Percentiles rank a stretch among this genome's conserved stretches.
Conservation (phyloP, 2,329 filamentous ascomycete genomes). For the Penicillium freii region DNA sequence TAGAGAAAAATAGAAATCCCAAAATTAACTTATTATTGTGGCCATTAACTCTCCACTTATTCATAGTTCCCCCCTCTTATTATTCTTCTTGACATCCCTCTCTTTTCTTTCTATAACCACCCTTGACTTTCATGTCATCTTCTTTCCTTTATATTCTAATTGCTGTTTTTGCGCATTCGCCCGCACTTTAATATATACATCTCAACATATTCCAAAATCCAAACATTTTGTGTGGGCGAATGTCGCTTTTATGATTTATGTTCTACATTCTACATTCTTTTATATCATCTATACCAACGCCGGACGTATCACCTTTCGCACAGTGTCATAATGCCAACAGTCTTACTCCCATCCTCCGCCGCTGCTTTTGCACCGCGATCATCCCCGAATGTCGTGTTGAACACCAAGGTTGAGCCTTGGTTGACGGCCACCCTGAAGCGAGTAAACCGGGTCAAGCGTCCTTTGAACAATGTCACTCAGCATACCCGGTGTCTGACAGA, state of each 20-base stretch:
- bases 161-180: constrained; percentile 36
- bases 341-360: constrained; percentile 90
- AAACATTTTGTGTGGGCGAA: constrained; percentile 37
- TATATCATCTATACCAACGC: constrained; percentile 45
- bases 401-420: constrained; percentile 91
- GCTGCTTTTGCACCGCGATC: constrained; percentile 93
- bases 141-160: constrained; percentile 30
- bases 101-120: constrained; percentile 18
- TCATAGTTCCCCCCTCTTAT: constrained; percentile 14
- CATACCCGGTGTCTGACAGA: constrained; percentile 95
- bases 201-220: constrained; percentile 13
- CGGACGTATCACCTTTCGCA: constrained; percentile 50
- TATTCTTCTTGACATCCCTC: constrained; percentile 5
- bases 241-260: constrained; percentile 38
- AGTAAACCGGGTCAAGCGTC: constrained; percentile 94
- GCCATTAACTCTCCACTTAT: constrained; percentile 16
- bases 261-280: constrained; percentile 28
- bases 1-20: background rate
- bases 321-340: constrained; percentile 75
- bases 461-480: constrained; percentile 93
- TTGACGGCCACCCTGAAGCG: constrained; percentile 94
- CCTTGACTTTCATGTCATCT: constrained; percentile 19
- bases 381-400: constrained; percentile 90
- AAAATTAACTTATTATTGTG: constrained; percentile 13
- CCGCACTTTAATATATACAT: constrained; percentile 35